These are phyloP conservation scores for Stromatinia cepivora DNA, from an alignment of 2,329 filamentous ascomycete genomes.

Conservation along the genomic window DNA sequence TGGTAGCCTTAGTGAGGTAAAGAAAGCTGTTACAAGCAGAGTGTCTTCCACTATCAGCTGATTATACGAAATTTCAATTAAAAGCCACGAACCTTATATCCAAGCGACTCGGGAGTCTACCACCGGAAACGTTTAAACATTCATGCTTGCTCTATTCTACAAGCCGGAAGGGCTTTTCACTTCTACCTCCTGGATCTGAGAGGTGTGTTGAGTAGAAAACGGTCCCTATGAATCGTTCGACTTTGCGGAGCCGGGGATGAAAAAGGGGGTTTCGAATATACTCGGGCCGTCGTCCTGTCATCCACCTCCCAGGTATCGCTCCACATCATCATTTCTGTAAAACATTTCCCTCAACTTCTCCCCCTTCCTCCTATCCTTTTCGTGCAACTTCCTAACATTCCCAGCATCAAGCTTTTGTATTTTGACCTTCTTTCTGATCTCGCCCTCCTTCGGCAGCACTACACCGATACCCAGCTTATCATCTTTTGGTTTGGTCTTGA, in stretches of 20 bases:
- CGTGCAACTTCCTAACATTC: constrained; percentile 61
- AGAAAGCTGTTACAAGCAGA: background rate
- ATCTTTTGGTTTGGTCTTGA: constrained; percentile 69
- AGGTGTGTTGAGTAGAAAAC: background rate
- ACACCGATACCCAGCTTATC: constrained; percentile 74
- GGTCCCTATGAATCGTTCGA: background rate
- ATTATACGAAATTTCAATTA: background rate
- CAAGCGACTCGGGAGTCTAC: background rate
- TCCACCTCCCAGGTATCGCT: constrained; percentile 55
- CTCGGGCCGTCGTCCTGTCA: background rate
- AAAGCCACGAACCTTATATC: background rate
- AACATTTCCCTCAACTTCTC: constrained; percentile 69
- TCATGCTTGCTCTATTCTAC: background rate
- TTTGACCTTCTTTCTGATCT: constrained; percentile 45
- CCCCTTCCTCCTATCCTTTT: constrained; percentile 61
- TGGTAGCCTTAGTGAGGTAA: background rate
- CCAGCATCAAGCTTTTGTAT: constrained; percentile 65
- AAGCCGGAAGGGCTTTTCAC: background rate
- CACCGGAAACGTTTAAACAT: background rate
- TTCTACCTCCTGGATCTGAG: background rate
- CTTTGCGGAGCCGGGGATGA: background rate
- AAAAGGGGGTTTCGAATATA: background rate
- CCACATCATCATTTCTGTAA: constrained; percentile 72
- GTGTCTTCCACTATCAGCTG: background rate
- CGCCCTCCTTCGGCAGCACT: constrained; percentile 43